Percentiles rank a stretch among this genome's conserved stretches.
Evolutionary conservation across 2,329 filamentous ascomycete genomes (phyloP).

Genomic region (Lecanoromycetidae sp.): DNA sequence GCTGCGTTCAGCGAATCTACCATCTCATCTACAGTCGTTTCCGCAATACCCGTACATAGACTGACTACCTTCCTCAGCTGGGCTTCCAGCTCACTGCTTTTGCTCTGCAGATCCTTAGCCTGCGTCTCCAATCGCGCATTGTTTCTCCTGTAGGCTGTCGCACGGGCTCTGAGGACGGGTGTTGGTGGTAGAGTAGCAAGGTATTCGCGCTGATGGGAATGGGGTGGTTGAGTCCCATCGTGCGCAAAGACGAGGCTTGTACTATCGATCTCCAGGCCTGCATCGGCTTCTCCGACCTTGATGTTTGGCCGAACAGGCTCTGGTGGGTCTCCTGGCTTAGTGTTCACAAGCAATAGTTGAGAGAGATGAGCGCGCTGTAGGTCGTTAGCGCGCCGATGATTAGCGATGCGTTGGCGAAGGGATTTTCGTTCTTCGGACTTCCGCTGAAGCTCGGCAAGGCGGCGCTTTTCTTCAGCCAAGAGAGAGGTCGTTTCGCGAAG

Average conservation of each 20-base stretch:
- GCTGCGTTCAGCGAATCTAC: slow-evolving; percentile 71
- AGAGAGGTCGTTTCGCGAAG: slow-evolving; percentile 70
- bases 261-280: slow-evolving; percentile 20
- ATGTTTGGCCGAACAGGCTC: slow-evolving; percentile 35
- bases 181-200: slow-evolving; percentile 42
- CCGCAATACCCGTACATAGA: slow-evolving; percentile 69
- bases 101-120: slow-evolving; percentile 59
- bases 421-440: slow-evolving; percentile 52
- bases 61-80: slow-evolving; percentile 83
- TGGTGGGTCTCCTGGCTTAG: no score
- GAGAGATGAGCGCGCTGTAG: slow-evolving; percentile 48
- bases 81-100: slow-evolving; percentile 70
- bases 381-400: slow-evolving; percentile 61
- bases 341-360: slow-evolving; percentile 33
- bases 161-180: slow-evolving; percentile 51
- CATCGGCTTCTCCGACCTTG: slow-evolving; percentile 42
- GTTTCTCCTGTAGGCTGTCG: slow-evolving; percentile 58
- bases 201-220: slow-evolving; percentile 10
- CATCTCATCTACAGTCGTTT: slow-evolving; percentile 66
- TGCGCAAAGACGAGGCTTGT: slow-evolving; percentile 1
- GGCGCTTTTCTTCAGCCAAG: slow-evolving; percentile 63
- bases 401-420: slow-evolving; percentile 58
- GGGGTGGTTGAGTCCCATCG: neutral
- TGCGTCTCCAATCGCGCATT: slow-evolving; percentile 56
- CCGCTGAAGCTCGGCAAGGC: slow-evolving; percentile 57